Conservation (phyloP, 192 early-diverging fungal genomes). For the Geranomyces variabilis region DNA sequence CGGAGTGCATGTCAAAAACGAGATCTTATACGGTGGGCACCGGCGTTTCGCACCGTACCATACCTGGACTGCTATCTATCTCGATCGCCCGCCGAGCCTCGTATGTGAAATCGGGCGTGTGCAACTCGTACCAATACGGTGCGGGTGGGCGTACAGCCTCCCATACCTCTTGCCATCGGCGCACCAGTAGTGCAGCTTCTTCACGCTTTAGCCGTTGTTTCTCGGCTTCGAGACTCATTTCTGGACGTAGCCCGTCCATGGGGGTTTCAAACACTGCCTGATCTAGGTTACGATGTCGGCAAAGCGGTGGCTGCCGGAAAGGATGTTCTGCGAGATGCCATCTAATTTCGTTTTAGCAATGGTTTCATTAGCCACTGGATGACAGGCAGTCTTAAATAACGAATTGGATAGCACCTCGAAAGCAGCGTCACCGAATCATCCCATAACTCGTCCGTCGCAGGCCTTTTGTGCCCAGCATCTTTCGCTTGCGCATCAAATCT, state of each 20-base stretch:
- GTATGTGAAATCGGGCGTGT: neutral
- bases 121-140: constrained; percentile 1
- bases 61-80: constrained; percentile 4
- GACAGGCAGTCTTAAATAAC: too few relatives aligned
- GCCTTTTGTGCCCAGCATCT: neutral
- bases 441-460: neutral
- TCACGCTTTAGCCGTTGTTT: neutral
- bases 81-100: neutral
- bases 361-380: too few relatives aligned
- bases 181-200: neutral
- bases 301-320: neutral
- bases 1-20: neutral
- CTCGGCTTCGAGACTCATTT: neutral
- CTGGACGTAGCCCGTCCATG: neutral
- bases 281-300: neutral
- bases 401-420: neutral
- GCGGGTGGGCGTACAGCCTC: neutral
- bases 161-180: neutral
- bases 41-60: neutral
- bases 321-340: constrained; percentile 1
- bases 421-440: neutral
- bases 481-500: neutral
- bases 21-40: neutral
- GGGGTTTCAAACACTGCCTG: neutral
- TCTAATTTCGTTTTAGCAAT: neutral